Conservation (phyloP, 2,329 filamentous ascomycete genomes). For the Westerdykella sp. region DNA sequence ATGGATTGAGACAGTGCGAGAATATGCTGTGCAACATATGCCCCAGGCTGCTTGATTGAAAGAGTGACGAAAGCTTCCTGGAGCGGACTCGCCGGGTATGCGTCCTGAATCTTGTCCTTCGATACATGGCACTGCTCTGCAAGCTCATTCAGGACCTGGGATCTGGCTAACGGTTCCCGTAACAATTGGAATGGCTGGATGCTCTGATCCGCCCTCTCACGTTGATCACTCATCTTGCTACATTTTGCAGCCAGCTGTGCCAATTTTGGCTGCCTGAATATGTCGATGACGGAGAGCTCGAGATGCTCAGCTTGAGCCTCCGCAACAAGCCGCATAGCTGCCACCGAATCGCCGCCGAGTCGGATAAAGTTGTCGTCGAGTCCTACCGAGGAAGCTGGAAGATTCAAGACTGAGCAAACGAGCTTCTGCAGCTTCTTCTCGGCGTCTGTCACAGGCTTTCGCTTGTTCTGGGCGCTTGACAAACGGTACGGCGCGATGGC, state of each 20-base stretch:
- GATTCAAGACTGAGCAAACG: constrained; percentile 23
- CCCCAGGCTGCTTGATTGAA: constrained; percentile 43
- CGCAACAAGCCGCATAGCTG: constrained; percentile 28
- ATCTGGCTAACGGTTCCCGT: constrained; percentile 2
- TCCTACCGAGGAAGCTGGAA: constrained; percentile 20
- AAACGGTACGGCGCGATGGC: constrained; percentile 26
- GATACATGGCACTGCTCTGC: constrained; percentile 17
- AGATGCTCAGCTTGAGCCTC: constrained; percentile 23
- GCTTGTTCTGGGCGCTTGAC: constrained; percentile 23
- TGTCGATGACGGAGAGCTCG: constrained; percentile 25
- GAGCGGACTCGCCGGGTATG: constrained; percentile 39
- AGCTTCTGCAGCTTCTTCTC: constrained; percentile 30
- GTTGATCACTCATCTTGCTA: not conserved
- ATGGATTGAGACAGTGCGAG: constrained; percentile 36
- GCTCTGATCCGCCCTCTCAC: constrained; percentile 3
- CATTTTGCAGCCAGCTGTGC: constrained; percentile 26
- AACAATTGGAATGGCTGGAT: constrained; percentile 22
- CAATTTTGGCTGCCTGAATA: constrained; percentile 28
- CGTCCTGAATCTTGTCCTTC: constrained; percentile 31
- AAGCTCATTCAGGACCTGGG: constrained; percentile 17
- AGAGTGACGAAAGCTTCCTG: constrained; percentile 45
- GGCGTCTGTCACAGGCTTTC: constrained; percentile 17
- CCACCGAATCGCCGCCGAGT: constrained; percentile 27
- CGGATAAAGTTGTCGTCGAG: constrained; percentile 32
- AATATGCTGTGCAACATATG: constrained; percentile 45